Conservation (phyloP, 129 eudicot species). For the Scalesia atractyloides region DNA sequence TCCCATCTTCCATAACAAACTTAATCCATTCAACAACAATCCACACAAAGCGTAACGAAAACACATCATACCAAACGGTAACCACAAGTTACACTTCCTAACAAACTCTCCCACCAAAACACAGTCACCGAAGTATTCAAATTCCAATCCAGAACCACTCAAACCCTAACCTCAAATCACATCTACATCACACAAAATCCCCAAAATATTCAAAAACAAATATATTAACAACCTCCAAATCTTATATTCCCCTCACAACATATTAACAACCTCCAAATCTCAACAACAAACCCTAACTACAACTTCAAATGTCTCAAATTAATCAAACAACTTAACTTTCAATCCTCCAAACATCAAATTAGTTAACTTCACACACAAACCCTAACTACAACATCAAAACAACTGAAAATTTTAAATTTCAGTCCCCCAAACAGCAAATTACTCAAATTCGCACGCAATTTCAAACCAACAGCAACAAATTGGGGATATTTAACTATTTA, state of each 20-base stretch:
- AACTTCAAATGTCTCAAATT: too few relatives aligned
- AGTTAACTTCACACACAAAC: too few relatives aligned
- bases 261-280: conserved; percentile 23
- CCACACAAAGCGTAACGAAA: conserved; percentile 25
- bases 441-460: conserved; percentile 35
- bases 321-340: too few relatives aligned
- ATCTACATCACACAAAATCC: conserved; percentile 18
- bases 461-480: conserved; percentile 22
- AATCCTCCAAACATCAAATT: too few relatives aligned
- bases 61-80: conserved; percentile 36
- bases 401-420: conserved; percentile 30
- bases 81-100: conserved; percentile 40
- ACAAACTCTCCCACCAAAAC: conserved; percentile 92
- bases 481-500: conserved; percentile 18
- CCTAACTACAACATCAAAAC: conserved; percentile 27
- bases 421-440: conserved; percentile 37
- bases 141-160: conserved; percentile 33
- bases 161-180: conserved; percentile 37
- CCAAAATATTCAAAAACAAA: too few relatives aligned
- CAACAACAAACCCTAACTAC: background rate
- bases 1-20: conserved; percentile 46
- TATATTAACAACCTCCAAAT: too few relatives aligned
- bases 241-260: conserved; percentile 31
- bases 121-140: conserved; percentile 37
- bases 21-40: conserved; percentile 36